phyloP scores from a whole-genome alignment of 129 eudicot genomes.

The Escallonia herrerae region DNA sequence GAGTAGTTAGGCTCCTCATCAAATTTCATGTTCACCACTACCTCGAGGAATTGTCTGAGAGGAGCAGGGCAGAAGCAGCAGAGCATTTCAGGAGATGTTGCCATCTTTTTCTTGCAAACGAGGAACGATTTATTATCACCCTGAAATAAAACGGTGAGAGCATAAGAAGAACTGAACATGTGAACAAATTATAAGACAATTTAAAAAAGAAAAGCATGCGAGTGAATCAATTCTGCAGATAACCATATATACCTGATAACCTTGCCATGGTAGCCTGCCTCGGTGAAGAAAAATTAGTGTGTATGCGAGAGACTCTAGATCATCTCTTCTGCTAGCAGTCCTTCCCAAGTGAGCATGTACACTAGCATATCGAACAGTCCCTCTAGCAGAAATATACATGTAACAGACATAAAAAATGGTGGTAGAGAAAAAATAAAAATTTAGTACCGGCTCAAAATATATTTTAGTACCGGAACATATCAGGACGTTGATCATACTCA shows the following conservation, averaged over 20 bases:
- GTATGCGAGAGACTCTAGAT: constrained; percentile 83
- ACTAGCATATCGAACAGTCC: constrained; percentile 83
- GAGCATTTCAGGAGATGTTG: constrained; percentile 58
- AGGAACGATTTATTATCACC: constrained; percentile 77
- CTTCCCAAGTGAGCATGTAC: constrained; percentile 90
- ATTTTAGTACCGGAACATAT: constrained; percentile 54
- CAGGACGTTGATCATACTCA: constrained; percentile 84
- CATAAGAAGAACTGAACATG: too few species aligned
- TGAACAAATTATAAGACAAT: background rate
- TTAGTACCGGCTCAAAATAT: background rate
- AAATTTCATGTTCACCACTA: constrained; percentile 73
- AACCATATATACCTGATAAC: constrained; percentile 49
- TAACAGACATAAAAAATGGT: background rate
- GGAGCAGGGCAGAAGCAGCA: constrained; percentile 70
- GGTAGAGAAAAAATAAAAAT: background rate
- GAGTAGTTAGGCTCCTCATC: constrained; percentile 89
- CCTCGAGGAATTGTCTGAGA: constrained; percentile 55
- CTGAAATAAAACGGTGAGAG: constrained; percentile 10
- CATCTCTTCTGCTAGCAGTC: constrained; percentile 88
- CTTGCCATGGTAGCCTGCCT: constrained; percentile 94
- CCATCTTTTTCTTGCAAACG: constrained; percentile 83
- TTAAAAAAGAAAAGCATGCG: background rate
- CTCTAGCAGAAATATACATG: constrained; percentile 24
- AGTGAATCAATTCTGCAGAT: background rate
- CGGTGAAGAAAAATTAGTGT: constrained; percentile 73